Base-by-base conservation (phyloP, 768 basidiomycete species). In the Boletus sp. region DNA sequence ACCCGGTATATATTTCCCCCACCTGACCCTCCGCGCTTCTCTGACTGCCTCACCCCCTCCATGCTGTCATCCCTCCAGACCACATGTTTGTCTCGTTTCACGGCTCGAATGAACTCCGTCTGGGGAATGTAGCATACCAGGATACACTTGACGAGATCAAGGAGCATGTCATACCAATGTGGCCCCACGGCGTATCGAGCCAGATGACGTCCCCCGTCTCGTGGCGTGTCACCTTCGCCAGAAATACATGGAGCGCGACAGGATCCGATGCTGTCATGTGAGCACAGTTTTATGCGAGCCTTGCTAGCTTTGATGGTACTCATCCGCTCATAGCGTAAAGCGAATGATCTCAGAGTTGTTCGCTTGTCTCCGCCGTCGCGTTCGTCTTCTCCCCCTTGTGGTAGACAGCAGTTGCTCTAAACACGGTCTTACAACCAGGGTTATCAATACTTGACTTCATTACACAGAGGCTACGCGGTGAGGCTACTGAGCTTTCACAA, bases 51-150 rank as follows among this genome's bases (percentile, higher is more conserved):
- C 45, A 34, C 56, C 53, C 53, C 45, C 64, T 38, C 72, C 40
- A 63, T 64, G 57, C 57, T 57, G 55, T 57, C 35, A 59, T 41
- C 47, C 8, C 39, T 59, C 46, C 59, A 90, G 88, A 83, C 58
- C 87, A 90, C 63, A 76, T 90, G 74, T 85, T 90, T 63, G 73
- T 91, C 45, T 81, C 85, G 23, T 83, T 91, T 61, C 78, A 79
- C 54, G 79, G 82, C 40, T 79, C 80, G 53, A 85, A 82, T 61
- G 84, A 88, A 69, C 70, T 90, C 41, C 78, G 78, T 45, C 51
- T 79, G 23, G 72, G 69, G 27, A 76, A 75, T 50, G 62, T 79
- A 27, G 67, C 69, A 19, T 72, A 83, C 45, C 83, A 85, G 57
- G 69, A 75, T 5, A 83, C 82, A 1, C 70, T 85, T 45, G 78